Evolutionary conservation across 129 eudicot genomes (phyloP).

Genomic region (Flaveria robusta): DNA sequence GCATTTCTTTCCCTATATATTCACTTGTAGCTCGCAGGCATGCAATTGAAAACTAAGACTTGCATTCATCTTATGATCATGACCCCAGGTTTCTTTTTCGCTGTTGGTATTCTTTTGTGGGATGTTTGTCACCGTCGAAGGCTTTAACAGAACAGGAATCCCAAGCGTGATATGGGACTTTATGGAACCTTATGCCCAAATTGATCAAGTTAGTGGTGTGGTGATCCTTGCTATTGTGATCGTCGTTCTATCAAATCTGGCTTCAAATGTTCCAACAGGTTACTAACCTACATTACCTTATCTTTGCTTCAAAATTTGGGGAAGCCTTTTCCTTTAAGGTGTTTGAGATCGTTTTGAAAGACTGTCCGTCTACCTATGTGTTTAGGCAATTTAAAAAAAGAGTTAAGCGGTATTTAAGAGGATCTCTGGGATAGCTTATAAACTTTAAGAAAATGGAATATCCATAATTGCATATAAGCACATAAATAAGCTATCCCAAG

Average conservation of each 20-base stretch:
- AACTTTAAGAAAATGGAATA: no score
- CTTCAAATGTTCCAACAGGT: slow-evolving; percentile 97
- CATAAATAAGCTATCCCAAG: no score
- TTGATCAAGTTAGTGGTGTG: slow-evolving; percentile 57
- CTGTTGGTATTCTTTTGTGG: slow-evolving; percentile 90
- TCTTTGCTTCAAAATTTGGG: neutral
- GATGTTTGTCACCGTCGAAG: slow-evolving; percentile 90
- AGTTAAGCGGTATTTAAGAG: no score
- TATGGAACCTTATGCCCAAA: slow-evolving; percentile 78
- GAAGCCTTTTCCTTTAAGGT: neutral
- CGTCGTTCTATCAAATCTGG: slow-evolving; percentile 77
- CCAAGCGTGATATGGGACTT: slow-evolving; percentile 82
- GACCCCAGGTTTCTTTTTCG: slow-evolving; percentile 78
- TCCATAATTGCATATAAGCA: no score
- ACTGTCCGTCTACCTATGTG: no score
- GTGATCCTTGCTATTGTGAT: slow-evolving; percentile 69
- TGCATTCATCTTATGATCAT: slow-evolving; percentile 3
- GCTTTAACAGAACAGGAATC: slow-evolving; percentile 86
- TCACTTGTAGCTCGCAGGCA: neutral
- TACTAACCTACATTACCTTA: neutral
- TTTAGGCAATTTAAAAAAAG: no score
- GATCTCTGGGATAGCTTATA: no score
- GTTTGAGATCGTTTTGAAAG: neutral
- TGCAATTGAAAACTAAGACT: neutral
- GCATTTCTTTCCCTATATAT: neutral